phyloP scores from a whole-genome alignment of 116 monocot genomes.

The Zostera marina region DNA sequence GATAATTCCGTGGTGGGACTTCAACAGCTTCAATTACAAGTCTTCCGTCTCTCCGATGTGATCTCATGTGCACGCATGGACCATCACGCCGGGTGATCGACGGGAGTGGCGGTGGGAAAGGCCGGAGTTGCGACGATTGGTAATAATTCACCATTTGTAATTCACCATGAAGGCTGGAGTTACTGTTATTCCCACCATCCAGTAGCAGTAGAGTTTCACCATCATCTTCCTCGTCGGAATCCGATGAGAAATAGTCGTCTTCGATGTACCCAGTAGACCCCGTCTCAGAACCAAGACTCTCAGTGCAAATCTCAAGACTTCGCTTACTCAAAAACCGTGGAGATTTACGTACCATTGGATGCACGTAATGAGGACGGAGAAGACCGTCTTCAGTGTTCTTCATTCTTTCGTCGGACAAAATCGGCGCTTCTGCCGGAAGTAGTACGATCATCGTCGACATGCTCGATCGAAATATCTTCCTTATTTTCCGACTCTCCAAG shows the following conservation, averaged over 20 bases:
- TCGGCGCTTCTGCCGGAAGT: too few species aligned
- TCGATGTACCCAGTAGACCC: background rate
- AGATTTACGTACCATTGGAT: too few species aligned
- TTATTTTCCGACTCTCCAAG: too few species aligned
- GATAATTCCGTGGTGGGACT: slow-evolving; percentile 60
- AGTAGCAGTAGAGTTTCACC: background rate
- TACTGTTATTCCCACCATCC: background rate
- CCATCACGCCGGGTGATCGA: slow-evolving; percentile 51
- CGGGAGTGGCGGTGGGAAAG: slow-evolving; percentile 59
- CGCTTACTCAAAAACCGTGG: background rate
- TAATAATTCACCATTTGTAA: slow-evolving; percentile 39
- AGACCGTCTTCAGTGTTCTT: too few species aligned
- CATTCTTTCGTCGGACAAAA: too few species aligned
- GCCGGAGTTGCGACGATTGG: slow-evolving; percentile 14
- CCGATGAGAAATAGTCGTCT: background rate
- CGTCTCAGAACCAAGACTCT: background rate
- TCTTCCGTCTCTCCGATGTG: slow-evolving; percentile 41
- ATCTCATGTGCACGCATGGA: slow-evolving; percentile 45
- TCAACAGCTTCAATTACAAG: slow-evolving; percentile 61
- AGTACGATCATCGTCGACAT: too few species aligned
- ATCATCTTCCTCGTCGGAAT: background rate
- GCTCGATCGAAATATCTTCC: too few species aligned
- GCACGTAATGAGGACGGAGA: too few species aligned
- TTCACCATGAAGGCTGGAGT: too few species aligned
- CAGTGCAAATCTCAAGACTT: background rate